phyloP scores from a whole-genome alignment of 306 rosid genomes.

The Alnus rubra region DNA sequence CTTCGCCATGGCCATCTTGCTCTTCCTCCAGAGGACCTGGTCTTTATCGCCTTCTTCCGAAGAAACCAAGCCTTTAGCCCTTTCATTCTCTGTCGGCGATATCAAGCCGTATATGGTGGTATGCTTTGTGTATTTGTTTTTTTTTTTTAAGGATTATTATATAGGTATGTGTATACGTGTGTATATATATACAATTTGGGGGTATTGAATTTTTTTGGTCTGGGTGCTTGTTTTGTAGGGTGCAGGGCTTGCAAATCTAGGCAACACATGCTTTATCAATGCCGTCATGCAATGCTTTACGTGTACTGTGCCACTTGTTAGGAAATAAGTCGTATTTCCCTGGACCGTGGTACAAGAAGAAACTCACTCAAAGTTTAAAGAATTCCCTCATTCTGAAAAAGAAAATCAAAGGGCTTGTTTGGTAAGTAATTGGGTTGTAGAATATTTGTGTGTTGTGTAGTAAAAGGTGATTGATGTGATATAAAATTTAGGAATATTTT shows the following conservation, averaged over 20 bases:
- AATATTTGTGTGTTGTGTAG: too few species aligned
- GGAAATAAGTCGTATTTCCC: too few species aligned
- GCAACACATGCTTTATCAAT: constrained; percentile 85
- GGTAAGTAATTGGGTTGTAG: too few species aligned
- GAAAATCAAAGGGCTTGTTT: too few species aligned
- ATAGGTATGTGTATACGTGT: background rate
- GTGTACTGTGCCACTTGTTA: constrained; percentile 78
- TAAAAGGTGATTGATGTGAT: too few species aligned
- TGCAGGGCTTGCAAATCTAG: constrained; percentile 77
- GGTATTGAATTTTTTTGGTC: constrained; percentile 12
- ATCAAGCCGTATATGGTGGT: constrained; percentile 47
- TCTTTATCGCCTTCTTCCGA: constrained; percentile 13
- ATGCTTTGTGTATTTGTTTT: background rate
- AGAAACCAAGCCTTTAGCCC: background rate
- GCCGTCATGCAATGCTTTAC: constrained; percentile 85
- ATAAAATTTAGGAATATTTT: too few species aligned
- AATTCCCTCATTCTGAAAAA: too few species aligned
- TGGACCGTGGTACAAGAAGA: too few species aligned
- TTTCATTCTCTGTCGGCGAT: constrained; percentile 4
- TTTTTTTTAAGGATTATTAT: background rate
- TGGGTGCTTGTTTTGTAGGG: constrained; percentile 41
- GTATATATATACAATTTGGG: background rate
- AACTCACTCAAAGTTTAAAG: too few species aligned
- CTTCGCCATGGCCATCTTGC: constrained; percentile 9
- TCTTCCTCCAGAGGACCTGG: constrained; percentile 10